Evolutionary conservation across 306 rosid species (phyloP).

Genomic region (Quercus glauca): DNA sequence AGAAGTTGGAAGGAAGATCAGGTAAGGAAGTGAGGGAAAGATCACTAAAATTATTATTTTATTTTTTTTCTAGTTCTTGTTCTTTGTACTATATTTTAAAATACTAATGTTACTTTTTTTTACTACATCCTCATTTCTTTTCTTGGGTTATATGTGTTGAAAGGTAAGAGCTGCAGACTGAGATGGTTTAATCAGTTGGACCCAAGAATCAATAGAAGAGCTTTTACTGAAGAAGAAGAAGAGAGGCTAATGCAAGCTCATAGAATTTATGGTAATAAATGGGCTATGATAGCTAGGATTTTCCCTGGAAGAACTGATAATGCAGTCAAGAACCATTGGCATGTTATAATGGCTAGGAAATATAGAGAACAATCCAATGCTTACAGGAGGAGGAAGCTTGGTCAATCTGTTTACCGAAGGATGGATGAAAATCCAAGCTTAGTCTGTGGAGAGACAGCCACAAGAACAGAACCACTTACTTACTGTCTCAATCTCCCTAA

Average conservation of each 20-base stretch:
- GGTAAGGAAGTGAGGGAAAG: constrained; percentile 40
- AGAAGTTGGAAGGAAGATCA: constrained; percentile 97
- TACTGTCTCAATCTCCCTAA: constrained; percentile 28
- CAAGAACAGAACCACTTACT: constrained; percentile 25
- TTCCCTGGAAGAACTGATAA: constrained; percentile 98
- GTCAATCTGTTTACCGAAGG: constrained; percentile 57
- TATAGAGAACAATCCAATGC: constrained; percentile 90
- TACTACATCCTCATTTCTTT: background rate
- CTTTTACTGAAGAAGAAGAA: constrained; percentile 88
- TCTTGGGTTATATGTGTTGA: constrained; percentile 1
- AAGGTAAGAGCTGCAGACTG: constrained; percentile 92
- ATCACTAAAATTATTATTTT: background rate
- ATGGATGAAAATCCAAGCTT: constrained; percentile 50
- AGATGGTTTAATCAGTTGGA: constrained; percentile 99
- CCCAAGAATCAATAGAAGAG: constrained; percentile 92
- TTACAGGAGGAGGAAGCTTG: constrained; percentile 74
- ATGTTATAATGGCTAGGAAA: constrained; percentile 96
- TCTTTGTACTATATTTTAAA: background rate
- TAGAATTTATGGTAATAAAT: constrained; percentile 91
- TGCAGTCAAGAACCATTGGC: constrained; percentile 99
- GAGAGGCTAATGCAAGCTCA: constrained; percentile 97
- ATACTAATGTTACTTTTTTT: background rate
- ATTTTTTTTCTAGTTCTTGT: background rate
- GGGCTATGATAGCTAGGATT: constrained; percentile 98
- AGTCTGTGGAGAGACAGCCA: constrained; percentile 24